A percentile compares a stretch with the other conserved stretches of the same genome.
These are phyloP conservation scores for Diplodia seriata DNA, from an alignment of 2,329 filamentous ascomycete species.

Conservation along the genomic window DNA sequence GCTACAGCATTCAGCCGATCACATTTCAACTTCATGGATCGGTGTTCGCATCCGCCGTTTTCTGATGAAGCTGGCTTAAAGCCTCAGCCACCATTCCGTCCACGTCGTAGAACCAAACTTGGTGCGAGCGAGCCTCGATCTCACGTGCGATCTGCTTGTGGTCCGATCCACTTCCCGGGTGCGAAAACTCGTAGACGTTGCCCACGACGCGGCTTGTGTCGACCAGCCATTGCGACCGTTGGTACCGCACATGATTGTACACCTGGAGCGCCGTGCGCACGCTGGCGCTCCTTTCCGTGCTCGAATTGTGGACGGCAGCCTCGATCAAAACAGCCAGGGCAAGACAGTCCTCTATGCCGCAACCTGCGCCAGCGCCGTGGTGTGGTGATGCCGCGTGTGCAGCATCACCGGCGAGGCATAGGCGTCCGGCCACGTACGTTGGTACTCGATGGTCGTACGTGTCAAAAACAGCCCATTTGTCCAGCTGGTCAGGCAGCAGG, in stretches of 20 bases:
- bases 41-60: neutral
- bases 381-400: slow-evolving; percentile 37
- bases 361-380: slow-evolving; percentile 37
- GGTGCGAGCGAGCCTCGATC: slow-evolving; percentile 32
- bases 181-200: slow-evolving; percentile 34
- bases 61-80: neutral
- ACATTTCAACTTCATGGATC: too few species aligned
- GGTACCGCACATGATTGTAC: slow-evolving; percentile 33
- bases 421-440: slow-evolving; percentile 33
- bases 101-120: slow-evolving; percentile 36
- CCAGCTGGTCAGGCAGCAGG: slow-evolving; percentile 11
- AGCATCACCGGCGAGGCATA: slow-evolving; percentile 37
- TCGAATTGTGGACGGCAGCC: neutral
- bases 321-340: slow-evolving; percentile 7
- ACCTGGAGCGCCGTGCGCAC: slow-evolving; percentile 32
- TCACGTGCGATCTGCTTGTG: slow-evolving; percentile 30
- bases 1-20: too few species aligned
- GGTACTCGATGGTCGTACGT: slow-evolving; percentile 33
- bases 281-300: slow-evolving; percentile 5
- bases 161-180: slow-evolving; percentile 27
- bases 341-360: slow-evolving; percentile 36
- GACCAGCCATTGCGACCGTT: slow-evolving; percentile 31
- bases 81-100: slow-evolving; percentile 33
- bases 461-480: slow-evolving; percentile 37
- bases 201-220: slow-evolving; percentile 34